phyloP scores from a whole-genome alignment of 805 yeast species.

The Metschnikowia matae region DNA sequence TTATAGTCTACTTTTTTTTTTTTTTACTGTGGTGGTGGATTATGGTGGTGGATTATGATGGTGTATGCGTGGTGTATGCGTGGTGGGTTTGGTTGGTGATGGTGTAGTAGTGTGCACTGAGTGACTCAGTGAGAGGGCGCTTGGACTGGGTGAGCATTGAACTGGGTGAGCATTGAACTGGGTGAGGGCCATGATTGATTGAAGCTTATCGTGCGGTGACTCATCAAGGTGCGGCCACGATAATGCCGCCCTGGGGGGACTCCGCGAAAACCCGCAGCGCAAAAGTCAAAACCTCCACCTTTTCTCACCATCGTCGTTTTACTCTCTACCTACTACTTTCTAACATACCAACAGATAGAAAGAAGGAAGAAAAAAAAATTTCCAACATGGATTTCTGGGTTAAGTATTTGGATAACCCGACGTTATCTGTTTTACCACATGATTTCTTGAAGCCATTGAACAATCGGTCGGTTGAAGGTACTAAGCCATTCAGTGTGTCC shows the following conservation, averaged over 20 bases:
- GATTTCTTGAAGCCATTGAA: conserved; percentile 78
- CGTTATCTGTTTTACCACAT: conserved; percentile 82
- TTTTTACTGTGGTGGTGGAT: too few relatives aligned
- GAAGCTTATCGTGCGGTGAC: conserved; percentile 13
- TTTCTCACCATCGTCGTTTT: neutral
- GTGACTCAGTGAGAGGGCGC: too few relatives aligned
- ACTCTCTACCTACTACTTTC: neutral
- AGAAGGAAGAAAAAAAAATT: too few relatives aligned
- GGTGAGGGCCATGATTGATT: too few relatives aligned
- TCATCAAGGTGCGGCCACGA: conserved; percentile 3
- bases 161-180: too few relatives aligned
- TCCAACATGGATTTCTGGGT: conserved; percentile 51
- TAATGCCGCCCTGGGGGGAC: neutral
- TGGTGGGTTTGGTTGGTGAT: too few relatives aligned
- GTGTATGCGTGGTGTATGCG: too few relatives aligned
- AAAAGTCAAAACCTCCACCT: neutral
- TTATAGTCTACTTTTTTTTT: too few relatives aligned
- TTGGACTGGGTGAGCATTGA: too few relatives aligned
- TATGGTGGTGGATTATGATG: too few relatives aligned
- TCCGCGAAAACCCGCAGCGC: conserved; percentile 4
- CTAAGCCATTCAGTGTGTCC: conserved; percentile 30
- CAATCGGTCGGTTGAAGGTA: conserved; percentile 63
- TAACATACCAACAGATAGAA: neutral
- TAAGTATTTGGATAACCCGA: conserved; percentile 65
- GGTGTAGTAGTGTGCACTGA: too few relatives aligned